Percentiles rank a stretch among this genome's conserved stretches.
These are phyloP conservation scores for Ophiostoma novo-ulmi DNA, from an alignment of 2,329 filamentous ascomycete species.

Conservation along the genomic window DNA sequence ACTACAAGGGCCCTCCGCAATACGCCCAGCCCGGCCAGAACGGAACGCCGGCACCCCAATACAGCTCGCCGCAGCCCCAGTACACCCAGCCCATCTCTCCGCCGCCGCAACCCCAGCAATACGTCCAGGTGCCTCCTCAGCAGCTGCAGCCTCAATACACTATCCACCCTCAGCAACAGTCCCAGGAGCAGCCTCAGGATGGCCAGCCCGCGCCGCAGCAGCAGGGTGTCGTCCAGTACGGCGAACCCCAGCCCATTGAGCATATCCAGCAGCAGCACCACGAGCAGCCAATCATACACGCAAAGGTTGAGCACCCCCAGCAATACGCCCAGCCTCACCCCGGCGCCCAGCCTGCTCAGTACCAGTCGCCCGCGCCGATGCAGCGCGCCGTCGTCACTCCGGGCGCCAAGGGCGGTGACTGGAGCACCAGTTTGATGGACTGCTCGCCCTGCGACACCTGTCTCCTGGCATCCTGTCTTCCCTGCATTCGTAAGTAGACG, in stretches of 20 bases:
- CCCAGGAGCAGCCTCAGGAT: slow-evolving; percentile 9
- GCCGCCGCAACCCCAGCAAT: slow-evolving; percentile 9
- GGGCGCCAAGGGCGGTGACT: slow-evolving; percentile 30
- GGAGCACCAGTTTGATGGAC: slow-evolving; percentile 38
- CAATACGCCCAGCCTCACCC: slow-evolving; percentile 14
- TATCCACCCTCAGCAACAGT: slow-evolving; percentile 11
- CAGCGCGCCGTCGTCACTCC: slow-evolving; percentile 22
- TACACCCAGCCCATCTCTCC: background rate
- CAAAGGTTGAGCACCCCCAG: background rate
- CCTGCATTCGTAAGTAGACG: slow-evolving; percentile 40
- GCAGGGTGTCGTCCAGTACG: slow-evolving; percentile 15
- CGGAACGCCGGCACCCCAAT: slow-evolving; percentile 7
- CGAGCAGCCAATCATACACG: background rate
- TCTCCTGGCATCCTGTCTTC: slow-evolving; percentile 38
- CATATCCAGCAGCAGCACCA: slow-evolving; percentile 21
- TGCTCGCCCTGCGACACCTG: slow-evolving; percentile 41
- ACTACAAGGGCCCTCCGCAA: slow-evolving; percentile 30
- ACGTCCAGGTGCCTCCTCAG: slow-evolving; percentile 1
- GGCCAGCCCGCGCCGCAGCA: slow-evolving; percentile 14
- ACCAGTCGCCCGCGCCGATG: slow-evolving; percentile 23
- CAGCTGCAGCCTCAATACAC: slow-evolving; percentile 20
- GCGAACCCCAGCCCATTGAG: slow-evolving; percentile 24
- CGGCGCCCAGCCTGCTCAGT: slow-evolving; percentile 18
- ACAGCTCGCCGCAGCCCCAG: slow-evolving; percentile 5
- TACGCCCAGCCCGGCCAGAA: slow-evolving; percentile 21